Percentiles rank a stretch among this genome's conserved stretches.
Evolutionary conservation across 139 green algal genomes (phyloP).

Genomic region (Edaphochlamys debaryana): DNA sequence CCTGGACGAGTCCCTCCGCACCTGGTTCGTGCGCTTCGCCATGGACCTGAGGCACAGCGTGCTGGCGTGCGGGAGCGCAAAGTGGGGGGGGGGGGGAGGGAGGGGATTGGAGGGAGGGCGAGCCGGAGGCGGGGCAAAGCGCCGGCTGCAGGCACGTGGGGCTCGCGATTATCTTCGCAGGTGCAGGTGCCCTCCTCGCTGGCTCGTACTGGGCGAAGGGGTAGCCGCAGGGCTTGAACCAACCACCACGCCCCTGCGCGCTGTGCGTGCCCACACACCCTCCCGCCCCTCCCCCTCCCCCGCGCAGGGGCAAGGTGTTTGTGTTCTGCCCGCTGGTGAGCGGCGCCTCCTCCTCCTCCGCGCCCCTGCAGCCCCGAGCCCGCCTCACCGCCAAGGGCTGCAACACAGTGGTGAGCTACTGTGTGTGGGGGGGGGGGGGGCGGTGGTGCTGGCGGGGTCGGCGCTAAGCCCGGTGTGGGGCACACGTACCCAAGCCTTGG

Average conservation of each 20-base stretch:
- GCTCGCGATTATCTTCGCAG: too few species aligned
- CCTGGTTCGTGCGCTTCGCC: conserved; percentile 84
- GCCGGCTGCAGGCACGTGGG: too few species aligned
- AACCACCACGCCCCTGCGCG: too few species aligned
- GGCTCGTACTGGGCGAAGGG: too few species aligned
- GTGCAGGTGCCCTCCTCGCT: too few species aligned
- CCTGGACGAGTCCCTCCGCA: conserved; percentile 49
- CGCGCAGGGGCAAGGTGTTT: conserved; percentile 39
- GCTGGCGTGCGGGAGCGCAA: conserved; percentile 72
- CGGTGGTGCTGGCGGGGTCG: too few species aligned
- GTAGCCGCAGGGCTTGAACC: too few species aligned
- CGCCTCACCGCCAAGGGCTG: not conserved
- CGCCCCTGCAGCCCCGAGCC: too few species aligned
- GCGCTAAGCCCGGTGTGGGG: too few species aligned
- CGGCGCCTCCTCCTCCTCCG: not conserved
- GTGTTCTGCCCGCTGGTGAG: conserved; percentile 11
- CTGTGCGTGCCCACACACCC: too few species aligned
- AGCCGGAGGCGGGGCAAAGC: not conserved
- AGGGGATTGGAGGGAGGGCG: not conserved
- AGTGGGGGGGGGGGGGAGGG: conserved; percentile 40
- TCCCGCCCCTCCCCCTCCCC: not conserved
- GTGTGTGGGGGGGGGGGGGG: too few species aligned
- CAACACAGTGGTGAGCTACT: conserved; percentile 15
- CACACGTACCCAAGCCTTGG: too few species aligned
- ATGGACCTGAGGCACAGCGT: conserved; percentile 51